phyloP scores from a whole-genome alignment of 768 basidiomycete genomes.

The Lactifluus pinguis region DNA sequence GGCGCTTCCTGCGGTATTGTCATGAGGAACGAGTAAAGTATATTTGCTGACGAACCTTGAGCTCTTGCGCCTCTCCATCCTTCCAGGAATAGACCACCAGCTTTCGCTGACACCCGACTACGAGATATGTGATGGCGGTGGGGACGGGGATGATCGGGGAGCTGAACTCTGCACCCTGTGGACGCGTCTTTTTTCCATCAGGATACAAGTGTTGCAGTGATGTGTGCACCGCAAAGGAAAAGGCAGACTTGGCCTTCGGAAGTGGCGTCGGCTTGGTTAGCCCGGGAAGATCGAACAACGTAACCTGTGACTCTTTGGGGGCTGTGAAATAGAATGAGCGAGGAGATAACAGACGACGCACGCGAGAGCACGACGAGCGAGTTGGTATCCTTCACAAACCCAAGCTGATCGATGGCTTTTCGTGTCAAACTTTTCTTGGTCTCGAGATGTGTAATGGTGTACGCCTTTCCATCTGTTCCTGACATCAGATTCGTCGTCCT shows the following conservation, averaged over 20 bases:
- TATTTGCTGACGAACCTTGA: constrained; percentile 42
- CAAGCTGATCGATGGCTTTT: constrained; percentile 80
- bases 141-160: constrained; percentile 42
- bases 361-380: constrained; percentile 81
- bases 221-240: constrained; percentile 73
- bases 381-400: constrained; percentile 76
- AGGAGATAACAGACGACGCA: constrained; percentile 26
- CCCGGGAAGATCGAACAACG: constrained; percentile 67
- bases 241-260: constrained; percentile 66
- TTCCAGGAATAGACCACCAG: constrained; percentile 81
- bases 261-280: constrained; percentile 65
- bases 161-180: constrained; percentile 17
- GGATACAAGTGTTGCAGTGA: constrained; percentile 39
- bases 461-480: constrained; percentile 26
- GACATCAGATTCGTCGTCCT: not conserved
- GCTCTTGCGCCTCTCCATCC: constrained; percentile 69
- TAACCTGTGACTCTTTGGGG: constrained; percentile 55
- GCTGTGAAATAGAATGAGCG: not conserved
- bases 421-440: constrained; percentile 55
- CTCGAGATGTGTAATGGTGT: constrained; percentile 41
- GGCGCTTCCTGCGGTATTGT: constrained; percentile 52
- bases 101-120: constrained; percentile 80
- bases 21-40: not conserved
- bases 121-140: constrained; percentile 61
- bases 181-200: constrained; percentile 20